phyloP scores from a whole-genome alignment of 1,284 basidiomycete genomes.

The Leccinum ponderosum region DNA sequence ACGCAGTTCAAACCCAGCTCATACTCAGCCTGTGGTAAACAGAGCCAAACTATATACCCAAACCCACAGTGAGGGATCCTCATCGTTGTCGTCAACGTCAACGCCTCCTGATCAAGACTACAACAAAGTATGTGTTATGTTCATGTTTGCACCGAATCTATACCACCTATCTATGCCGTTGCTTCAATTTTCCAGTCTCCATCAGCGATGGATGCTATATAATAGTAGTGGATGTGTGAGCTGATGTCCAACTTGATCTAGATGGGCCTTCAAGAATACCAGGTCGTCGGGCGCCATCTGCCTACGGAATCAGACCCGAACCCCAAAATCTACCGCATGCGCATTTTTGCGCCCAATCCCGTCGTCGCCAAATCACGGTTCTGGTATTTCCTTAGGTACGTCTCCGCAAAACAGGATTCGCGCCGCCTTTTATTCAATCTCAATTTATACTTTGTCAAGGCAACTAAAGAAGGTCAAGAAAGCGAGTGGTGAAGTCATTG shows the following conservation, averaged over 20 bases:
- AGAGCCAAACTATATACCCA: constrained; percentile 29
- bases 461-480: constrained; percentile 99
- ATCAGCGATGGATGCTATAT: constrained; percentile 27
- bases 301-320: constrained; percentile 92
- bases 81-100: constrained; percentile 26
- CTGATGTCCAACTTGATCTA: constrained; percentile 26
- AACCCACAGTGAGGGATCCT: constrained; percentile 1
- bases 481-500: constrained; percentile 98
- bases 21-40: constrained; percentile 21
- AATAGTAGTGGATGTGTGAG: constrained; percentile 19
- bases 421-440: background rate
- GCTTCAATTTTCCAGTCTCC: background rate
- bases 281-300: constrained; percentile 97
- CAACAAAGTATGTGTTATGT: constrained; percentile 26
- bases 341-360: constrained; percentile 98
- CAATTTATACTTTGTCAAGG: constrained; percentile 42
- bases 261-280: constrained; percentile 78
- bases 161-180: background rate
- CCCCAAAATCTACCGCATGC: constrained; percentile 99
- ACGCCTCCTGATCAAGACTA: constrained; percentile 25
- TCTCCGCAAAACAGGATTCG: background rate
- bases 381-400: constrained; percentile 97
- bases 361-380: constrained; percentile 99
- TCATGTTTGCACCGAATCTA: background rate
- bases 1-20: constrained; percentile 3